These are phyloP conservation scores for Pulicaria dysenterica DNA, from an alignment of 129 eudicot genomes.

Conservation along the genomic window DNA sequence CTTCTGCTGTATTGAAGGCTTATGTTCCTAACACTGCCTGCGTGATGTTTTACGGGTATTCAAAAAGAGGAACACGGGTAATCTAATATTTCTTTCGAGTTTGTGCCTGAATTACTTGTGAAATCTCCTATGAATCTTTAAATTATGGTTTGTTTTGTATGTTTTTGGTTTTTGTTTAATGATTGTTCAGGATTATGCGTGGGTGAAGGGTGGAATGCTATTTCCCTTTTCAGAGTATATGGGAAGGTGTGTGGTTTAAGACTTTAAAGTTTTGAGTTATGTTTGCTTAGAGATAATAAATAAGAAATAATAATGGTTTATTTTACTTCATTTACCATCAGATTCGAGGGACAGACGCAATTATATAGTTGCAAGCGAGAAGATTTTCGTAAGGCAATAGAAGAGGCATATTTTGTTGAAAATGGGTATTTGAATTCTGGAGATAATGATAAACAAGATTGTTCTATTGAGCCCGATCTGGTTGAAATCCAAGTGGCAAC, in stretches of 20 bases:
- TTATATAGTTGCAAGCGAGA: conserved; percentile 75
- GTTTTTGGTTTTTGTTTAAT: background rate
- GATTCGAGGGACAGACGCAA: conserved; percentile 91
- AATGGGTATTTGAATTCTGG: conserved; percentile 46
- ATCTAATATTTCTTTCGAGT: background rate
- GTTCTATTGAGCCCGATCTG: conserved; percentile 28
- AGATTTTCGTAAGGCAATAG: conserved; percentile 78
- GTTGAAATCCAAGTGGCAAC: conserved; percentile 46
- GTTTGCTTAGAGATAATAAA: background rate
- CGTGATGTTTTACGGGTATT: conserved; percentile 90
- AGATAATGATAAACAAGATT: conserved; percentile 29
- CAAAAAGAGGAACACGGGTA: conserved; percentile 77
- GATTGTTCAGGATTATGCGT: conserved; percentile 82
- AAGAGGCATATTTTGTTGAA: conserved; percentile 79
- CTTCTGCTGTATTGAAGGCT: conserved; percentile 61
- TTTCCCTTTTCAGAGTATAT: conserved; percentile 79
- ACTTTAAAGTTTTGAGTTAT: conserved; percentile 9
- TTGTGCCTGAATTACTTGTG: background rate
- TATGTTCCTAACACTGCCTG: conserved; percentile 69
- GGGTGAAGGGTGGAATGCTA: conserved; percentile 92
- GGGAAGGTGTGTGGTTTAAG: conserved; percentile 55
- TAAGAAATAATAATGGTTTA: background rate
- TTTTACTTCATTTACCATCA: conserved; percentile 9
- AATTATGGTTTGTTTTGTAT: background rate
- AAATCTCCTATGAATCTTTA: background rate